These are phyloP conservation scores for Scutellaria barbata DNA, from an alignment of 257 asterid species.

Conservation along the genomic window DNA sequence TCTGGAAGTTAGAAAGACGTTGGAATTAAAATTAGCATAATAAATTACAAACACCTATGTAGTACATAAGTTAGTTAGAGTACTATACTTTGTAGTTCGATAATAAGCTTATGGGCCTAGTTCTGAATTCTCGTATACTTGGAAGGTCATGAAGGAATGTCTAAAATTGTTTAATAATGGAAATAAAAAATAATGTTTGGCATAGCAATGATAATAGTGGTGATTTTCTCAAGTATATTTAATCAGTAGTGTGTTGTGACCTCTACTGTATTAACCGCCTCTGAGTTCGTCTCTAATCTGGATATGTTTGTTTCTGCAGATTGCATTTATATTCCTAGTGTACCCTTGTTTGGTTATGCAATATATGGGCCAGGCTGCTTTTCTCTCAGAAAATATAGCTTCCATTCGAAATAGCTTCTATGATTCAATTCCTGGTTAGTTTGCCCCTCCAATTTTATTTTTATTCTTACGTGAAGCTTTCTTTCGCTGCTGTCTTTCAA, in stretches of 20 bases:
- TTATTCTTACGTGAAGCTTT: not conserved
- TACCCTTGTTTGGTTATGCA: constrained; percentile 92
- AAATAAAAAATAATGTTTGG: constrained; percentile 3
- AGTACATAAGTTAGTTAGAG: constrained; percentile 9
- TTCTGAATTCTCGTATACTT: not conserved
- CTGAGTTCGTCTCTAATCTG: constrained; percentile 26
- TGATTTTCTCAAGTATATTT: constrained; percentile 15
- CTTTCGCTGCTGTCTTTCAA: constrained; percentile 21
- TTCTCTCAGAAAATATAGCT: constrained; percentile 66
- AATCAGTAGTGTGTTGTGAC: constrained; percentile 10
- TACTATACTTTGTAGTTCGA: constrained; percentile 1
- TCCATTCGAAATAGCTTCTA: constrained; percentile 74
- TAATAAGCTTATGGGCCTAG: not conserved
- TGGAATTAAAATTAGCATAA: not conserved
- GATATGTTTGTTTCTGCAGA: constrained; percentile 50
- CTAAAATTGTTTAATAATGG: not conserved
- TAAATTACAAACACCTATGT: not conserved
- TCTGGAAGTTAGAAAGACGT: constrained; percentile 8
- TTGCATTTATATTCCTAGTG: constrained; percentile 72
- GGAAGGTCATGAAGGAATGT: constrained; percentile 10
- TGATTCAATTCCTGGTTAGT: constrained; percentile 81
- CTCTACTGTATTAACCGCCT: not conserved
- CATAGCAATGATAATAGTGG: not conserved
- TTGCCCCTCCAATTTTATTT: not conserved
- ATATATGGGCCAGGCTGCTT: constrained; percentile 99